phyloP scores from a whole-genome alignment of 2,329 filamentous ascomycete species.

The Dactylellina cionopaga region DNA sequence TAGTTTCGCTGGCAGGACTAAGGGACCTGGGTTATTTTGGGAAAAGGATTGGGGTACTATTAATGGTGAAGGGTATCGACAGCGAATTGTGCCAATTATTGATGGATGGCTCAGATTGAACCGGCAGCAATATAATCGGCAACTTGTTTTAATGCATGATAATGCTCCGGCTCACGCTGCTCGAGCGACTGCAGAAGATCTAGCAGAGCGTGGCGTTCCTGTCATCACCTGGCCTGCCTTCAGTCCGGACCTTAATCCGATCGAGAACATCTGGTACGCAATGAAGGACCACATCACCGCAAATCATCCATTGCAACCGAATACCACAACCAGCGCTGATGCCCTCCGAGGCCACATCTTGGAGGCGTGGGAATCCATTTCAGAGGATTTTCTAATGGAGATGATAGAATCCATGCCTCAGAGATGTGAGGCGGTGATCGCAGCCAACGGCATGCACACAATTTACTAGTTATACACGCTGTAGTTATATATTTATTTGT shows the following conservation, averaged over 20 bases:
- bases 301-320: no score
- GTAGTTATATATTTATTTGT: no score
- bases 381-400: background rate
- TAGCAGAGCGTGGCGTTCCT: background rate
- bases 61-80: conserved; percentile 54
- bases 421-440: background rate
- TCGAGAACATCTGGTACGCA: background rate
- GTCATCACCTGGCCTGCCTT: background rate
- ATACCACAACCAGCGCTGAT: background rate
- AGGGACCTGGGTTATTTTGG: conserved; percentile 58
- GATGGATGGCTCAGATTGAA: conserved; percentile 32
- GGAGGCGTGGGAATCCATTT: background rate
- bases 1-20: conserved; percentile 56
- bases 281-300: background rate
- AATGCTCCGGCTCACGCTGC: background rate
- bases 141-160: background rate
- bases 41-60: conserved; percentile 59
- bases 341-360: background rate
- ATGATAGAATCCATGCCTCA: background rate
- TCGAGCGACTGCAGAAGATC: background rate
- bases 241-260: background rate
- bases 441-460: background rate
- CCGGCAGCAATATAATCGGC: background rate
- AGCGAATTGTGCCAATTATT: conserved; percentile 52
- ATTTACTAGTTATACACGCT: no score